Evolutionary conservation across 83 land plant genomes (phyloP), one percentile per base, ranked within the genome.

Genomic region (Diphasiastrum complanatum): DNA sequence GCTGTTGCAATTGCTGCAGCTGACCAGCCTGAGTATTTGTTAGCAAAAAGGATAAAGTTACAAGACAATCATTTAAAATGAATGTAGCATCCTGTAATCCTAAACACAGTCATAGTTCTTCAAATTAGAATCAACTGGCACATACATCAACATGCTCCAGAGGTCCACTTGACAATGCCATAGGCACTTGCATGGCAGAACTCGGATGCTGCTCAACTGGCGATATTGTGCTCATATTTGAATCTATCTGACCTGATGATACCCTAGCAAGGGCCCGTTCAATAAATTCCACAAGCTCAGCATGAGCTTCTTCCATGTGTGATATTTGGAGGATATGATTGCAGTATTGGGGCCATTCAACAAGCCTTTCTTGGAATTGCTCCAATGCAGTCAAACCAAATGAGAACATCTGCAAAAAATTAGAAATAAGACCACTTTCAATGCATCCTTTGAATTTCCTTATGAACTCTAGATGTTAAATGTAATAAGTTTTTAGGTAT

Each of bases 321-420:
- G 96, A 81, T 60, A 88, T 88, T 65, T 93, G 98, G 31, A 93
- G 65, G 31, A 93, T 83, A 70, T 85, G 98, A 66, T 88, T 87
- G 76, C 96, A 93, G 47, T 87, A 88, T 48, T 88, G 96, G 27
- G 98, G 96, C 98, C 98, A 92, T 51, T 92, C 98, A 22, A 75
- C 79, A 49, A 92, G 63, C n/a, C 98, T 91, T 45, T 88, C 86
- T 40, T 60, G 43, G 61, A 88, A 88, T 58, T 85, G 85, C 57
- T 93, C 88, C 72, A 93, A 51, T 16, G 96, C 96, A 35, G 67
- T 79, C 23, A 84, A 65, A 11, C 91, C 98, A 80, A 88, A 93
- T 36, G 78, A 70, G 64, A 93, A 93, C 96, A 93, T 93, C 98
- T 93, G 82, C 37, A 79, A 10, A 19, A 24, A 75, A 20, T 71